phyloP scores from a whole-genome alignment of 768 basidiomycete species.

The Tephrocybe sp. region DNA sequence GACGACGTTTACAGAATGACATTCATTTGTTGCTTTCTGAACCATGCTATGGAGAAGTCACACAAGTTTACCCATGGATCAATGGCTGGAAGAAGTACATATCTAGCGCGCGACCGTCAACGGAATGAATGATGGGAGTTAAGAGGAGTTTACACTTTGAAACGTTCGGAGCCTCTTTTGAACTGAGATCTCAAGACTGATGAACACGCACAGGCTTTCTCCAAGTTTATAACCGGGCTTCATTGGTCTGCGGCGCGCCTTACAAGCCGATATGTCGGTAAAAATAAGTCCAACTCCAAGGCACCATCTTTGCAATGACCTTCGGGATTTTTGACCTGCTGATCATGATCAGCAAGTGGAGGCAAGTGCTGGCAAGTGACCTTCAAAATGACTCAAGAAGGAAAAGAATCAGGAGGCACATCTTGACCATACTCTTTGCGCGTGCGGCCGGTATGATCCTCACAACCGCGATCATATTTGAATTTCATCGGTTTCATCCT shows the following conservation, averaged over 20 bases:
- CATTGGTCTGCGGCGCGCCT: too few relatives aligned
- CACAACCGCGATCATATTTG: background rate
- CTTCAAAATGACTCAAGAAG: too few relatives aligned
- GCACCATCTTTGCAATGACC: background rate
- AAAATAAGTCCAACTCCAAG: background rate
- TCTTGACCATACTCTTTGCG: too few relatives aligned
- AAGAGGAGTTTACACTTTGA: too few relatives aligned
- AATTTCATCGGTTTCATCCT: background rate
- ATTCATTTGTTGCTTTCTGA: background rate
- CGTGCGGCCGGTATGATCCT: background rate
- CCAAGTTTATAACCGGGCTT: too few relatives aligned
- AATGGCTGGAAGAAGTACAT: background rate
- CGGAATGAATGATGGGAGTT: constrained; percentile 4
- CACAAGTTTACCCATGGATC: background rate
- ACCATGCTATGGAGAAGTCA: background rate
- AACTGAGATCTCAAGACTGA: too few relatives aligned
- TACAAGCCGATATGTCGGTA: background rate
- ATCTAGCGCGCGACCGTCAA: background rate
- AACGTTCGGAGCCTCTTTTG: too few relatives aligned
- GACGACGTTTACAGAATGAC: background rate
- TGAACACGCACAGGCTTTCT: background rate
- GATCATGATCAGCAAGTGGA: too few relatives aligned
- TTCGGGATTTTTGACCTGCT: too few relatives aligned
- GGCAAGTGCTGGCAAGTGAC: too few relatives aligned
- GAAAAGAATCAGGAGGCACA: too few relatives aligned